Conservation (phyloP, 2,329 filamentous ascomycete species). For the Hansfordia pulvinata region DNA sequence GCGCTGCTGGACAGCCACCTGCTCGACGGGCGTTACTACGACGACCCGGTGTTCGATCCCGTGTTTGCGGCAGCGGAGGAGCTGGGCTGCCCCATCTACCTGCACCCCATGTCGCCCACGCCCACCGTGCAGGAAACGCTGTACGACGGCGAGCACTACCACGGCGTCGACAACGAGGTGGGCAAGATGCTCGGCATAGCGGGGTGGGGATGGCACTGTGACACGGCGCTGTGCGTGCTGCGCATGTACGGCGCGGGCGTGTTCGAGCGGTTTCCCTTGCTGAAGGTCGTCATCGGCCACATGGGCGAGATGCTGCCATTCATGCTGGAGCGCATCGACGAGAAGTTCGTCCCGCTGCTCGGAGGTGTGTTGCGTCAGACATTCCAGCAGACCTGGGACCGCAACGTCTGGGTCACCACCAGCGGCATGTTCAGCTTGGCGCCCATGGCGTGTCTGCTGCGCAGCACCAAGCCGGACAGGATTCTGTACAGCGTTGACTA, state of each 20-base stretch:
- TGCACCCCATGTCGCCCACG: slow-evolving; percentile 23
- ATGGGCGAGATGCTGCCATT: slow-evolving; percentile 38
- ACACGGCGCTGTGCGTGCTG: slow-evolving; percentile 24
- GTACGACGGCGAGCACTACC: slow-evolving; percentile 13
- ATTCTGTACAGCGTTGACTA: slow-evolving; percentile 42
- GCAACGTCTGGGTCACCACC: slow-evolving; percentile 41
- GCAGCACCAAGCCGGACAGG: slow-evolving; percentile 27
- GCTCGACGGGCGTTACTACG: too few species aligned
- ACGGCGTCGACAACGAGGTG: too few species aligned
- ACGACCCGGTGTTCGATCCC: slow-evolving; percentile 25
- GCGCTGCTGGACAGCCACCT: slow-evolving; percentile 31
- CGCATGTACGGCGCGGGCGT: slow-evolving; percentile 25
- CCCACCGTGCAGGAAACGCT: slow-evolving; percentile 17
- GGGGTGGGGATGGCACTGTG: slow-evolving; percentile 33
- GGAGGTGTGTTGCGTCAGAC: too few species aligned
- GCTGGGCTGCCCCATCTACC: slow-evolving; percentile 27
- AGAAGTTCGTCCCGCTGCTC: too few species aligned
- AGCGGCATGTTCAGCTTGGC: slow-evolving; percentile 32
- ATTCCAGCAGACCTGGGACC: slow-evolving; percentile 32
- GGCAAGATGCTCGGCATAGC: slow-evolving; percentile 19
- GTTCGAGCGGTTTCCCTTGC: slow-evolving; percentile 37
- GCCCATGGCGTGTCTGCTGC: slow-evolving; percentile 26
- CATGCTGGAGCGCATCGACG: slow-evolving; percentile 29
- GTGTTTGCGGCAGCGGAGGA: slow-evolving; percentile 24
- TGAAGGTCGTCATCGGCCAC: slow-evolving; percentile 42